Conservation (phyloP, 2,329 filamentous ascomycete species). For the Alternaria sp. region DNA sequence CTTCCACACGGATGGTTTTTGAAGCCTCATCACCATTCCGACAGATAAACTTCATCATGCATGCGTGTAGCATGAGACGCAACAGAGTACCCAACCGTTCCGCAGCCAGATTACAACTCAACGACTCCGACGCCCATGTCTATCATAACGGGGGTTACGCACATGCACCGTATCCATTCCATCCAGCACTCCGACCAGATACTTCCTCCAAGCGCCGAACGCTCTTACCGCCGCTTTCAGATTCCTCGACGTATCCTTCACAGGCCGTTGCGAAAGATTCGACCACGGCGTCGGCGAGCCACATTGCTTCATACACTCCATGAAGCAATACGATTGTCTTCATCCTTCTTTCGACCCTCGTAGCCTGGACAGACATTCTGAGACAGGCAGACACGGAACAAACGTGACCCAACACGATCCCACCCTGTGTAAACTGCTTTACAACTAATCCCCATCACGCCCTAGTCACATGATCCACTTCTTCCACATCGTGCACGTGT, state of each 20-base stretch:
- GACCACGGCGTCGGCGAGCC: neutral
- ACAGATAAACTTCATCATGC: neutral
- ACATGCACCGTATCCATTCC: neutral
- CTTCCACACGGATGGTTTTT: neutral
- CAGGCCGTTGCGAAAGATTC: neutral
- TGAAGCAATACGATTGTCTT: too few relatives aligned
- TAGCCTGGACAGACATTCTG: rapidly evolving
- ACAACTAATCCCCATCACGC: neutral
- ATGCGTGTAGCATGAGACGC: neutral
- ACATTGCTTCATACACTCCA: too few relatives aligned
- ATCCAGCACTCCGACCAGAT: neutral
- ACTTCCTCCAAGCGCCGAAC: neutral
- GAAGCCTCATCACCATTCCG: neutral
- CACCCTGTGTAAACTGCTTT: neutral
- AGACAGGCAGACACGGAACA: rapidly evolving
- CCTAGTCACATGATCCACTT: neutral
- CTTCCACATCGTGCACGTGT: neutral
- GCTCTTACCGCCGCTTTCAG: too few relatives aligned
- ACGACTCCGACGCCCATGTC: neutral
- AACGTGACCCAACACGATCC: neutral
- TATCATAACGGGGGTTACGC: neutral
- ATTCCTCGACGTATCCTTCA: neutral
- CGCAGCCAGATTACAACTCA: neutral
- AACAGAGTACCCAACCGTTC: neutral
- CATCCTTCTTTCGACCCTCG: neutral